Evolutionary conservation across 441 rosid genomes (phyloP).

Genomic region (Populus hybrid): DNA sequence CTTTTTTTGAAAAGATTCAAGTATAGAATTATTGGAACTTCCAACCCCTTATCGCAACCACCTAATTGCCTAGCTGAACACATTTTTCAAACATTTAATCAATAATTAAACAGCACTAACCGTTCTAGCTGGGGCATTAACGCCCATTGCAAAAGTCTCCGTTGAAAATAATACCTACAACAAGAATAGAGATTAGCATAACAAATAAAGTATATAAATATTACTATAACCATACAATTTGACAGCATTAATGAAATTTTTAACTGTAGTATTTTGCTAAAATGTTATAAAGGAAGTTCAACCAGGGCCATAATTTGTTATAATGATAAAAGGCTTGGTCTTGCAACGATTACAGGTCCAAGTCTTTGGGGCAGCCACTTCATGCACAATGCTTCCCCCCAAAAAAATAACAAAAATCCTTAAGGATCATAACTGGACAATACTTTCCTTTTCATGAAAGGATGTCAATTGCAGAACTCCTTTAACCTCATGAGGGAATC

Average conservation of each 20-base stretch:
- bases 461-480: neutral
- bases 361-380: neutral
- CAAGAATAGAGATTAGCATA: constrained; percentile 21
- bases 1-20: no score
- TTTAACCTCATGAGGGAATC: constrained; percentile 10
- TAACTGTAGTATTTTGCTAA: constrained; percentile 7
- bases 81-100: constrained; percentile 4
- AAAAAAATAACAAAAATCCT: neutral
- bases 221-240: neutral
- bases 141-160: constrained; percentile 99
- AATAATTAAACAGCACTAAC: constrained; percentile 43
- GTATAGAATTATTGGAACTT: no score
- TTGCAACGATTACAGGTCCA: neutral
- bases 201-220: constrained; percentile 10
- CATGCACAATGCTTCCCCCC: neutral
- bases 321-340: neutral
- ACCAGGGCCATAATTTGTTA: neutral
- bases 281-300: neutral
- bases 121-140: constrained; percentile 98
- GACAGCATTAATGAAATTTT: neutral
- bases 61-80: neutral
- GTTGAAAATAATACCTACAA: constrained; percentile 90
- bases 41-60: no score
- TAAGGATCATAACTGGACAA: neutral
- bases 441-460: neutral